Percentiles rank a stretch among this genome's conserved stretches.
phyloP scores from a whole-genome alignment of 805 yeast genomes.

The Metschnikowia peoriensis region DNA sequence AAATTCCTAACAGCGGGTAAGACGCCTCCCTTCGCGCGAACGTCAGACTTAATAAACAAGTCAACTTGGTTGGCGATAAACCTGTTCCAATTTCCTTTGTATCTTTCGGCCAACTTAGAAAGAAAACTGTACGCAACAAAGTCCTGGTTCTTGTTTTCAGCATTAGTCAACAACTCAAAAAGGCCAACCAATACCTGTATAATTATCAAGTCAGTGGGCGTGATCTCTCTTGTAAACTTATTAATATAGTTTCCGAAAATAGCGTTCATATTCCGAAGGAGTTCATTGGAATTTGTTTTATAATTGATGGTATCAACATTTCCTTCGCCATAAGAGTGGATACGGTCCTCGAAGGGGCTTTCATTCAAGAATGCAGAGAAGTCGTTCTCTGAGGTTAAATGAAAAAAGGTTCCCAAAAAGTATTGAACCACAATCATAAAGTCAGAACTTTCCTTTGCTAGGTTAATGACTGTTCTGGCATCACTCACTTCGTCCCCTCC shows the following conservation, averaged over 20 bases:
- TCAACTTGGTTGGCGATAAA: slow-evolving; percentile 55
- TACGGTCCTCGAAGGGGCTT: slow-evolving; percentile 31
- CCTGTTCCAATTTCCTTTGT: slow-evolving; percentile 56
- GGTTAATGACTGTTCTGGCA: slow-evolving; percentile 30
- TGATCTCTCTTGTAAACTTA: slow-evolving; percentile 32
- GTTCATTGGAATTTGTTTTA: slow-evolving; percentile 44
- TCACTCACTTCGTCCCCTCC: slow-evolving; percentile 29
- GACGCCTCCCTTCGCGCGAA: slow-evolving; percentile 37
- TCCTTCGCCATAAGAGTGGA: slow-evolving; percentile 26
- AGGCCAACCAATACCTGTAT: slow-evolving; percentile 34
- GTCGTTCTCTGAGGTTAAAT: slow-evolving; percentile 30
- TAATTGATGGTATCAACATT: slow-evolving; percentile 36
- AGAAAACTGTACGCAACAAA: slow-evolving; percentile 50
- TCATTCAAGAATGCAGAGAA: slow-evolving; percentile 29
- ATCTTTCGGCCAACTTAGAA: slow-evolving; percentile 50
- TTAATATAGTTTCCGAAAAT: slow-evolving; percentile 46
- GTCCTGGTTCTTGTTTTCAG: slow-evolving; percentile 56
- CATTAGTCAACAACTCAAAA: slow-evolving; percentile 30
- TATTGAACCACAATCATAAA: slow-evolving; percentile 37
- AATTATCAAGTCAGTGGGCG: slow-evolving; percentile 34
- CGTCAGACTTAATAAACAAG: slow-evolving; percentile 31
- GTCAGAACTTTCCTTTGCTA: slow-evolving; percentile 35
- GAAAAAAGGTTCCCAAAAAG: slow-evolving; percentile 42
- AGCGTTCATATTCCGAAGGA: slow-evolving; percentile 43
- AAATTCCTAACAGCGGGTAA: slow-evolving; percentile 34